These are phyloP conservation scores for Parsonsia alboflavescens DNA, from an alignment of 257 asterid species.

Conservation along the genomic window DNA sequence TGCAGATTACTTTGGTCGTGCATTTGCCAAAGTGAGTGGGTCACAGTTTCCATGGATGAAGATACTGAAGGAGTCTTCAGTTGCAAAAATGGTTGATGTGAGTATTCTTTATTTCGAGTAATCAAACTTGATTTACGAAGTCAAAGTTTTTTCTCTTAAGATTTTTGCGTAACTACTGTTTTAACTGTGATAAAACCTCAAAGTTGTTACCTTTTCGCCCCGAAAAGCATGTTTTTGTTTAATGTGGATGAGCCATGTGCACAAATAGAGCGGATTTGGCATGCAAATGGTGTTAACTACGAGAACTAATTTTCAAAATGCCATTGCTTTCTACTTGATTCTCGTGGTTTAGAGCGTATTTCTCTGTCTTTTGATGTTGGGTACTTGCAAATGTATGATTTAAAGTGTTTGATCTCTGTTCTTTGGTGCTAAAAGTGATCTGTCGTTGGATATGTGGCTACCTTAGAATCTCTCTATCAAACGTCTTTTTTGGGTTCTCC, in stretches of 20 bases:
- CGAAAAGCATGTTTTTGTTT: background rate
- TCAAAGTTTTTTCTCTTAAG: background rate
- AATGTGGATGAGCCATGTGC: slow-evolving; percentile 7
- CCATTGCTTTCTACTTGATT: background rate
- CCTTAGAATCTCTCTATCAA: background rate
- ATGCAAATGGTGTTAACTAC: background rate
- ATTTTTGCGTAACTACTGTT: background rate
- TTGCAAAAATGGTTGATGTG: slow-evolving; percentile 45
- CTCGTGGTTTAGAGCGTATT: background rate
- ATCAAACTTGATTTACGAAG: background rate
- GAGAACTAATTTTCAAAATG: background rate
- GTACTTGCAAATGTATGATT: background rate
- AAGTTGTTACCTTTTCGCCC: background rate
- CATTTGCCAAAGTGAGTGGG: slow-evolving; percentile 34
- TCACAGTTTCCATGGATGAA: slow-evolving; percentile 47
- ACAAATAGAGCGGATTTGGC: background rate
- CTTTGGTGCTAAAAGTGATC: background rate
- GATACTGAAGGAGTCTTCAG: slow-evolving; percentile 33
- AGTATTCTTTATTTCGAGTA: slow-evolving; percentile 13
- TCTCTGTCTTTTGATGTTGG: background rate
- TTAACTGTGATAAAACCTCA: background rate
- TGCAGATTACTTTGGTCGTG: slow-evolving; percentile 42
- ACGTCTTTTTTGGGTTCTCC: background rate
- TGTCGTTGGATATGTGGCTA: background rate
- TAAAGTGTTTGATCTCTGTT: background rate